Evolutionary conservation across 352 stramenopile species (phyloP).

Genomic region (Globisporangium heterothallicum): DNA sequence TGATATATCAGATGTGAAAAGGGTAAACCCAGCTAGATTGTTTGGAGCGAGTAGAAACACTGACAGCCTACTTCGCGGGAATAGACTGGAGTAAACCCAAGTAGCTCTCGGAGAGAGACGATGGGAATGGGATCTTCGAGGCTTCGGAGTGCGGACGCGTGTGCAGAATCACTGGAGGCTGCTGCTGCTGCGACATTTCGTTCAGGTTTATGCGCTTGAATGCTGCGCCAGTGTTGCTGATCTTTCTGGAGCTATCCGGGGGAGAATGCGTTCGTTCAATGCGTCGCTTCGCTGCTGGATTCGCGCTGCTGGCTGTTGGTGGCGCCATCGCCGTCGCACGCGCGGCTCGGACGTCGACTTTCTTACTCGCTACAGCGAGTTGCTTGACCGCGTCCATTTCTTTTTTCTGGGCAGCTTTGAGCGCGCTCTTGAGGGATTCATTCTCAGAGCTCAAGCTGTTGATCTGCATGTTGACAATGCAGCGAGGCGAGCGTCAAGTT

Average conservation of each 20-base stretch:
- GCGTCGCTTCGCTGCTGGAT: conserved; percentile 1
- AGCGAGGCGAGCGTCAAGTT: not conserved
- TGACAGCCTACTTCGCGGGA: not conserved
- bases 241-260: not conserved
- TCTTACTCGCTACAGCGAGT: conserved; percentile 27
- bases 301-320: not conserved
- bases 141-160: conserved; percentile 20
- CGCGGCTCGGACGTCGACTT: not conserved
- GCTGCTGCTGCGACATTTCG: too few species aligned
- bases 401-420: conserved; percentile 26
- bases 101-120: conserved; percentile 8
- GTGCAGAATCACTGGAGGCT: conserved; percentile 5
- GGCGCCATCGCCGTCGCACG: not conserved
- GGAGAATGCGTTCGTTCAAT: conserved; percentile 1
- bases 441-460: conserved; percentile 43
- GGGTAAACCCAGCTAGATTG: not conserved
- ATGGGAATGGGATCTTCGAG: conserved; percentile 37
- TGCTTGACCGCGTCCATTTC: conserved; percentile 42
- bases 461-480: conserved; percentile 25
- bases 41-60: not conserved
- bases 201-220: not conserved
- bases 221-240: conserved; percentile 1
- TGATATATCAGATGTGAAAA: too few species aligned
- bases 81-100: not conserved
- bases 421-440: conserved; percentile 26